These are phyloP conservation scores for Senecio squalidus DNA, from an alignment of 140 eudicot genomes.

Conservation along the genomic window DNA sequence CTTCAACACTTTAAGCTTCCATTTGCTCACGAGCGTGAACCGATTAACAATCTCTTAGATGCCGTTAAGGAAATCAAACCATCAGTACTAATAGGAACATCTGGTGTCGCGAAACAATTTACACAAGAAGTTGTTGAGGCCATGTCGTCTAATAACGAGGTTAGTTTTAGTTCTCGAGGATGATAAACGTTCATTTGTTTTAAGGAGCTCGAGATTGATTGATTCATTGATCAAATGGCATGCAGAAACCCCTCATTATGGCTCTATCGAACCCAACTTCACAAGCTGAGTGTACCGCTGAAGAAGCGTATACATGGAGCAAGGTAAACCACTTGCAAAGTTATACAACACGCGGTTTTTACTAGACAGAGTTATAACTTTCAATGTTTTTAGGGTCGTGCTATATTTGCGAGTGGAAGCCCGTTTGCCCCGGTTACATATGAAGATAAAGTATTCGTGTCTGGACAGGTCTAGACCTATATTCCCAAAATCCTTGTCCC, in stretches of 20 bases:
- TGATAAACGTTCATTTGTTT: not conserved
- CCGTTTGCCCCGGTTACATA: conserved; percentile 77
- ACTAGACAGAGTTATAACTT: no score
- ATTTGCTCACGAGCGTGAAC: conserved; percentile 89
- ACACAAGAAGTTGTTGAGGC: conserved; percentile 89
- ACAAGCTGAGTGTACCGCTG: conserved; percentile 93
- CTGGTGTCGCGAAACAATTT: conserved; percentile 83
- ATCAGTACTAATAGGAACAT: conserved; percentile 87
- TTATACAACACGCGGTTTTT: not conserved
- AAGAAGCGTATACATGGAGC: conserved; percentile 94
- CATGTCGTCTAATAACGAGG: conserved; percentile 82
- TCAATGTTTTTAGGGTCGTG: conserved; percentile 71
- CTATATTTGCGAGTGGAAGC: conserved; percentile 95
- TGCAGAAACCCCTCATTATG: conserved; percentile 91
- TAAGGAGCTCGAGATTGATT: conserved; percentile 2
- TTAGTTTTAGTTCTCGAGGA: conserved; percentile 30
- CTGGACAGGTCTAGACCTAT: conserved; percentile 79
- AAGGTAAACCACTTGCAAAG: conserved; percentile 40
- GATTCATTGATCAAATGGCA: not conserved
- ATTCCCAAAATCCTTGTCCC: conserved; percentile 3
- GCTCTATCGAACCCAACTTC: conserved; percentile 93
- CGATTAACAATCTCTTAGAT: conserved; percentile 57
- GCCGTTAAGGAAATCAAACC: conserved; percentile 92
- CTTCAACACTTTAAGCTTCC: conserved; percentile 82
- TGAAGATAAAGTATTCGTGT: conserved; percentile 47